Percentiles rank a stretch among this genome's conserved stretches.
phyloP scores from a whole-genome alignment of 345 rosid species.

The Eucalyptus globulus region DNA sequence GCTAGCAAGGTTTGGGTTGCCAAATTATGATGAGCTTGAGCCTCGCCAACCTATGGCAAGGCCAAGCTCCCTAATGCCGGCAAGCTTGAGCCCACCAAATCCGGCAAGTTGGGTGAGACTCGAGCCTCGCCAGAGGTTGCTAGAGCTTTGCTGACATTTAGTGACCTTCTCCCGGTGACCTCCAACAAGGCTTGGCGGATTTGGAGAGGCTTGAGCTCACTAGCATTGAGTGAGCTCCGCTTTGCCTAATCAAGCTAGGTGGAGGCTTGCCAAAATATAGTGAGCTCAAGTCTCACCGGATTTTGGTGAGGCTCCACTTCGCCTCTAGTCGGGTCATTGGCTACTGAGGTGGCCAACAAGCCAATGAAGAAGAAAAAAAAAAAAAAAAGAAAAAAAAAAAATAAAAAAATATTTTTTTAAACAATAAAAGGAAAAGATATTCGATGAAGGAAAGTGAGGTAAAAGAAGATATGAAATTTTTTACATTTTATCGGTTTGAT shows the following conservation, averaged over 20 bases:
- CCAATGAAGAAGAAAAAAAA: no score
- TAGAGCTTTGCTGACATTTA: accelerated
- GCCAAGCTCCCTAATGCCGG: no score
- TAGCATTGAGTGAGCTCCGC: accelerated
- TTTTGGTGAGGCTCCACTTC: accelerated
- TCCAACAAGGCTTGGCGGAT: accelerated
- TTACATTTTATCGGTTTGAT: accelerated
- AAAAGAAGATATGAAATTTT: no score
- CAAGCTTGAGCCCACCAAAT: no score
- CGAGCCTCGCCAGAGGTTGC: accelerated
- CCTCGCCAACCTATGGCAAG: accelerated
- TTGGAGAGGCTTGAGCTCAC: accelerated
- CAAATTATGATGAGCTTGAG: no score
- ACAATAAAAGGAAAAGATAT: no score
- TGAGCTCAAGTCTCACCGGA: accelerated
- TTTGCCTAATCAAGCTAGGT: accelerated
- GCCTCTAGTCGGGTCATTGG: accelerated
- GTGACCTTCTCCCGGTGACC: no score
- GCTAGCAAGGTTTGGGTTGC: accelerated
- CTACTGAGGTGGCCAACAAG: accelerated
- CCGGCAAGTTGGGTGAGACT: accelerated
- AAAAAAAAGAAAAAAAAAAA: accelerated
- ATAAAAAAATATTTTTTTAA: no score
- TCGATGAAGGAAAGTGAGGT: no score
- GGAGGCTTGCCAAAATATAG: accelerated